Evolutionary conservation across 176 grass and related monocot species (phyloP).

Genomic region (Triticum dicoccoides): DNA sequence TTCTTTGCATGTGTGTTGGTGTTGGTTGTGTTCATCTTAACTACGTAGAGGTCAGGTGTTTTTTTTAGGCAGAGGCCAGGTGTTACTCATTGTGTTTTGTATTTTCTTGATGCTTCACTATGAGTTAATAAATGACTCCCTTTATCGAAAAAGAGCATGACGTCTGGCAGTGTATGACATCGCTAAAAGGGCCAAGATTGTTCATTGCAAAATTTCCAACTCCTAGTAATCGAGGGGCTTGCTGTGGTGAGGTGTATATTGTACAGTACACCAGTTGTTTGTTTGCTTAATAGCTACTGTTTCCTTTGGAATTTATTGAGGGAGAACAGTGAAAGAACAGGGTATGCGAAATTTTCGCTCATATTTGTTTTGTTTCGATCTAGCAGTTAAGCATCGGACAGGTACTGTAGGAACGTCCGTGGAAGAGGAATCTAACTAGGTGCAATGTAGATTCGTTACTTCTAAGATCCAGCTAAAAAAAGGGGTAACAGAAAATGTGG

Average conservation of each 20-base stretch:
- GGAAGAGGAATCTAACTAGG: background rate
- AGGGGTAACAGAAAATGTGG: background rate
- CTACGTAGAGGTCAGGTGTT: too few relatives aligned
- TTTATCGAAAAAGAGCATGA: background rate
- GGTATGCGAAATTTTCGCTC: background rate
- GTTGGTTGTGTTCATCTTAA: too few relatives aligned
- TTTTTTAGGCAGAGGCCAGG: too few relatives aligned
- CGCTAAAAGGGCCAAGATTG: background rate
- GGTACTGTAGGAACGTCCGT: constrained; percentile 5
- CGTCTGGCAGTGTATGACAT: background rate
- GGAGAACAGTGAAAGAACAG: background rate
- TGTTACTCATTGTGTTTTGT: too few relatives aligned
- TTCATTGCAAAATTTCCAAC: background rate
- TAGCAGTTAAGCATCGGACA: constrained; percentile 5
- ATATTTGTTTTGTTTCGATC: background rate
- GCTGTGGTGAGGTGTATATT: background rate
- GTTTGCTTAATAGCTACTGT: background rate
- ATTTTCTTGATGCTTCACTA: too few relatives aligned
- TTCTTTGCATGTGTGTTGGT: too few relatives aligned
- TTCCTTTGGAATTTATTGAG: background rate
- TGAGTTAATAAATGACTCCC: too few relatives aligned
- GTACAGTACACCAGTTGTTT: constrained; percentile 1
- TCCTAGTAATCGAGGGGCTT: background rate
- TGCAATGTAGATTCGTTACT: background rate
- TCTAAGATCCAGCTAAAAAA: background rate